A percentile compares a stretch with the other conserved stretches of the same genome.
These are phyloP conservation scores for Podochytrium sp. DNA, from an alignment of 192 early-diverging fungal species.

Conservation along the genomic window DNA sequence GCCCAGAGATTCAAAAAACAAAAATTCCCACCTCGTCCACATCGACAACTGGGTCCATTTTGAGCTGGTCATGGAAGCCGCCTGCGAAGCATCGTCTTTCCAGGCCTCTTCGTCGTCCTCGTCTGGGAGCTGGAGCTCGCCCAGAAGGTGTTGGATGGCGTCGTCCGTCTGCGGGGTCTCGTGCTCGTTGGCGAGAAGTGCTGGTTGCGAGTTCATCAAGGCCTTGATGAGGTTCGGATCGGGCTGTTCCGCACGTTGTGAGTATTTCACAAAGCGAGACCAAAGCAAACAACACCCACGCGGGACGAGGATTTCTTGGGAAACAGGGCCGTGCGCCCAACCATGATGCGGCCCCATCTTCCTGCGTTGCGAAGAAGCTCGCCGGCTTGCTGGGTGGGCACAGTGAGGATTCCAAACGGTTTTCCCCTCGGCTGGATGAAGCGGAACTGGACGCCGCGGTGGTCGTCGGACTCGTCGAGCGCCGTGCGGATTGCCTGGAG, in stretches of 20 bases:
- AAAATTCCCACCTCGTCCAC: neutral
- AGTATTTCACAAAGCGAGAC: neutral
- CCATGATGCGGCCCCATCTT: conserved; percentile 18
- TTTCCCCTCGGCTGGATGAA: neutral
- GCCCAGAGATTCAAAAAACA: neutral
- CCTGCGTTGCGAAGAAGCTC: conserved; percentile 6
- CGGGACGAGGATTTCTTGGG: neutral
- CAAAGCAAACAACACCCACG: neutral
- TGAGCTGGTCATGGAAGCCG: neutral
- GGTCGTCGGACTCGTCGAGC: conserved; percentile 18
- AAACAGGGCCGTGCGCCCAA: conserved; percentile 12
- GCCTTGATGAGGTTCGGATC: conserved; percentile 14
- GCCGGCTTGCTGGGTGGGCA: conserved; percentile 13
- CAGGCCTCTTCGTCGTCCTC: neutral
- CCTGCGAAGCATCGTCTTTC: neutral
- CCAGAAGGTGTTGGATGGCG: conserved; percentile 2
- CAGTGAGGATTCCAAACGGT: neutral
- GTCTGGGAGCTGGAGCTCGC: neutral
- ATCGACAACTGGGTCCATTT: neutral
- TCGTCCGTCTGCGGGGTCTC: neutral
- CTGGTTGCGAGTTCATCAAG: conserved; percentile 7
- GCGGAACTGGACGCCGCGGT: conserved; percentile 1
- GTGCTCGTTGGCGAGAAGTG: no score
- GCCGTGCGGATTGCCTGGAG: conserved; percentile 5
- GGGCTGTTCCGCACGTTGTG: no score